Conservation (phyloP, 306 rosid genomes). For the Dryas drummondii region DNA sequence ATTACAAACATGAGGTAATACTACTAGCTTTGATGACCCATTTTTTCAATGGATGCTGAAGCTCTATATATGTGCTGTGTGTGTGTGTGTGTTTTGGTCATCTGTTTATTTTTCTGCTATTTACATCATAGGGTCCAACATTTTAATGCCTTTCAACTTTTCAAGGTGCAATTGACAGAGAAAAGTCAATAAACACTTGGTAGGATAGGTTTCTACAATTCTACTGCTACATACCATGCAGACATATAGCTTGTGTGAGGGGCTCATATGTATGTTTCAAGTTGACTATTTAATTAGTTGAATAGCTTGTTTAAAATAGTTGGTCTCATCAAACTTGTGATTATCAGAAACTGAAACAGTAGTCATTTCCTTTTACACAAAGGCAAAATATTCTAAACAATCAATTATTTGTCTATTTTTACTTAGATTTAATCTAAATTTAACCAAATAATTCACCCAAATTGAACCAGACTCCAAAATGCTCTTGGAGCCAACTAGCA, state of each 20-base stretch:
- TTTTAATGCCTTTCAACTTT: too few species aligned
- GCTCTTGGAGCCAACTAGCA: conserved; percentile 41
- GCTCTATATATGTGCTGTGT: too few species aligned
- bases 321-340: conserved; percentile 56
- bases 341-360: conserved; percentile 20
- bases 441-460: conserved; percentile 69
- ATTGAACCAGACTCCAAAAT: conserved; percentile 54
- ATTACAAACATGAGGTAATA: too few species aligned
- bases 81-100: too few species aligned
- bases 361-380: conserved; percentile 37
- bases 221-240: neutral
- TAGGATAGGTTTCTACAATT: neutral
- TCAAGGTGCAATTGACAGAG: too few species aligned
- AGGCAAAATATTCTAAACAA: conserved; percentile 32
- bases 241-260: neutral
- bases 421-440: conserved; percentile 51
- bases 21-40: too few species aligned
- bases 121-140: too few species aligned
- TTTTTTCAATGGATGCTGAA: too few species aligned
- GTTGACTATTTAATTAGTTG: conserved; percentile 30
- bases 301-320: conserved; percentile 35
- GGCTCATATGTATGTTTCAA: conserved; percentile 22
- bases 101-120: too few species aligned
- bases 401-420: conserved; percentile 21
- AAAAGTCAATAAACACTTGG: too few species aligned